These are phyloP conservation scores for Rhizopus arrhizus DNA, from an alignment of 371 early-diverging fungal genomes.

Conservation along the genomic window DNA sequence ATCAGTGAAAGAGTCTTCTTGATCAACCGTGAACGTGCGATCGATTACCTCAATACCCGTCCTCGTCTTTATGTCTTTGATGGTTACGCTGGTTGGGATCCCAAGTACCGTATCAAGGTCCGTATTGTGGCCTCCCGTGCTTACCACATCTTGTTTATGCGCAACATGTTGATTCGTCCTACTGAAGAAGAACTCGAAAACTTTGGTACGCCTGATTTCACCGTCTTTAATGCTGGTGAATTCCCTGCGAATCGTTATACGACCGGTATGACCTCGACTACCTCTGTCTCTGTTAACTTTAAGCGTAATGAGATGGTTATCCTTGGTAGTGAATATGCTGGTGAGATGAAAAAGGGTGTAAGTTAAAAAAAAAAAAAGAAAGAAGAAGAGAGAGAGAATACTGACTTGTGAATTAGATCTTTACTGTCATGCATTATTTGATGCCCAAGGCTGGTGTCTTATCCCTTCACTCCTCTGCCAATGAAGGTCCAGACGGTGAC, in stretches of 20 bases:
- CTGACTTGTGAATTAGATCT: conserved; percentile 50
- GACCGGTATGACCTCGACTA: conserved; percentile 95
- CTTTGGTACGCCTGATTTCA: conserved; percentile 96
- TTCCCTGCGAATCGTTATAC: conserved; percentile 97
- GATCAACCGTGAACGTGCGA: conserved; percentile 94
- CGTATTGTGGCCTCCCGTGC: conserved; percentile 95
- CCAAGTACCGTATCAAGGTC: conserved; percentile 95
- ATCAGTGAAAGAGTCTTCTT: conserved; percentile 88
- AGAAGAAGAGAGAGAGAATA: not conserved
- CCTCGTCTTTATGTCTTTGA: conserved; percentile 94
- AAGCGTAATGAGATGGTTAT: conserved; percentile 84
- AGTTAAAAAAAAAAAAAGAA: conserved; percentile 17
- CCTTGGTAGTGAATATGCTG: conserved; percentile 96
- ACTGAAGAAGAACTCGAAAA: conserved; percentile 87
- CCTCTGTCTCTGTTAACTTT: conserved; percentile 92
- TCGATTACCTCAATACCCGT: conserved; percentile 96
- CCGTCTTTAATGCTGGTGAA: conserved; percentile 95
- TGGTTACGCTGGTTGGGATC: conserved; percentile 94
- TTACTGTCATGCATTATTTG: conserved; percentile 98
- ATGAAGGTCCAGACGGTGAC: conserved; percentile 90
- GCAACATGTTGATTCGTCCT: conserved; percentile 97
- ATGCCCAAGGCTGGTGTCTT: conserved; percentile 97
- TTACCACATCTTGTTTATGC: conserved; percentile 96
- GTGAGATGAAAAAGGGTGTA: conserved; percentile 99
- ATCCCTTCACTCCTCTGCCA: conserved; percentile 95